Percentiles rank a stretch among this genome's conserved stretches.
These are phyloP conservation scores for Amanita muscaria DNA, from an alignment of 768 basidiomycete genomes.

Conservation along the genomic window DNA sequence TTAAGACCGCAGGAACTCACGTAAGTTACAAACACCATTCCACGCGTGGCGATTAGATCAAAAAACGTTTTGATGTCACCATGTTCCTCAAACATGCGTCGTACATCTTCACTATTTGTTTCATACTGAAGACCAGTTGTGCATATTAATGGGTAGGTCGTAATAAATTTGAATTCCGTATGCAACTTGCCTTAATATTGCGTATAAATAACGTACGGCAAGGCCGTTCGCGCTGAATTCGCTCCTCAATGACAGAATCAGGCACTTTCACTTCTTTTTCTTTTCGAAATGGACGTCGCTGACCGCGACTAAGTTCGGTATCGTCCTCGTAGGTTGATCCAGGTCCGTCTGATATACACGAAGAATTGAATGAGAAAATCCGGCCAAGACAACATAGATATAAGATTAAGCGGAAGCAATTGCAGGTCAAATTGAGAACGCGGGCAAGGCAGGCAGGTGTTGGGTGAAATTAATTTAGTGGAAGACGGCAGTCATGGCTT, in stretches of 20 bases:
- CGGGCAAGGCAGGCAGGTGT: slow-evolving; percentile 19
- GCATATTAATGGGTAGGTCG: background rate
- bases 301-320: slow-evolving; percentile 32
- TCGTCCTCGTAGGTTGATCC: slow-evolving; percentile 50
- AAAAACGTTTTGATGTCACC: slow-evolving; percentile 98
- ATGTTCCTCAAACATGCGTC: slow-evolving; percentile 80
- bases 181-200: slow-evolving; percentile 86
- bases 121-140: slow-evolving; percentile 54
- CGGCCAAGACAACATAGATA: slow-evolving; percentile 26
- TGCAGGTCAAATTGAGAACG: slow-evolving; percentile 33
- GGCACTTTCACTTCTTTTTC: slow-evolving; percentile 86
- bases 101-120: slow-evolving; percentile 79
- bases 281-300: slow-evolving; percentile 49
- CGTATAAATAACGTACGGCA: slow-evolving; percentile 96
- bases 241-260: slow-evolving; percentile 88
- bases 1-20: slow-evolving; percentile 47
- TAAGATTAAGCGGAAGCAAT: slow-evolving; percentile 32
- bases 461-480: background rate
- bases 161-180: slow-evolving; percentile 14
- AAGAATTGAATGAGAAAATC: slow-evolving; percentile 42
- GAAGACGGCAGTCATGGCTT: slow-evolving; percentile 7
- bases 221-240: slow-evolving; percentile 87
- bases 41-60: slow-evolving; percentile 86
- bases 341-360: slow-evolving; percentile 53
- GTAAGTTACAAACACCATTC: slow-evolving; percentile 99